A percentile compares a stretch with the other conserved stretches of the same genome.
Evolutionary conservation across 1,284 basidiomycete genomes (phyloP).

Genomic region (Moniliella sp.): DNA sequence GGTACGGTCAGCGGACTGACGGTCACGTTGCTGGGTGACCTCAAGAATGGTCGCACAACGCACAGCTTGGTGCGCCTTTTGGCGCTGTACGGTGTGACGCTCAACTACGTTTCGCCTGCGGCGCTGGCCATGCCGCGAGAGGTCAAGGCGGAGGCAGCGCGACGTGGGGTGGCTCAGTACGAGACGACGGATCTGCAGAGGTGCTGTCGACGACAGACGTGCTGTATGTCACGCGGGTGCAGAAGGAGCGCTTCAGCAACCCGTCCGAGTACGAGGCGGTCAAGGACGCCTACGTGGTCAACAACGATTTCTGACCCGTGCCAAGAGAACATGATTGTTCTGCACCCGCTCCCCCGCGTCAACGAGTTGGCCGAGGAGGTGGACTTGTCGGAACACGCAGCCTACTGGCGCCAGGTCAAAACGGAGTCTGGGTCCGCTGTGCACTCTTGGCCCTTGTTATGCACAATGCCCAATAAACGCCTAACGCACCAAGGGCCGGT

Average conservation of each 20-base stretch:
- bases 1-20: constrained; percentile 92
- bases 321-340: constrained; percentile 90
- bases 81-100: constrained; percentile 57
- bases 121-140: constrained; percentile 74
- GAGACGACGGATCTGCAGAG: constrained; percentile 70
- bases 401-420: constrained; percentile 98
- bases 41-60: constrained; percentile 93
- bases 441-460: too few relatives aligned
- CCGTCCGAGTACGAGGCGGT: constrained; percentile 68
- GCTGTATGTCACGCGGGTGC: constrained; percentile 82
- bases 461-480: too few relatives aligned
- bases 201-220: constrained; percentile 85
- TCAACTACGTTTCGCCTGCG: constrained; percentile 85
- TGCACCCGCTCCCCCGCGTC: constrained; percentile 85
- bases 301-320: constrained; percentile 77
- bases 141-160: constrained; percentile 50
- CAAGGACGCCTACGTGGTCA: constrained; percentile 76
- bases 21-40: constrained; percentile 72
- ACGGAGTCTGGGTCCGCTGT: constrained; percentile 86
- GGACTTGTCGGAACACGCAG: constrained; percentile 84
- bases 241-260: constrained; percentile 74
- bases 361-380: constrained; percentile 96
- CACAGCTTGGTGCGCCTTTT: constrained; percentile 84
- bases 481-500: too few relatives aligned
- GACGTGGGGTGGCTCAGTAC: constrained; percentile 43